Percentiles rank a stretch among this genome's conserved stretches.
Conservation (phyloP, 768 basidiomycete genomes). For the Leucosporidium scottii region DNA sequence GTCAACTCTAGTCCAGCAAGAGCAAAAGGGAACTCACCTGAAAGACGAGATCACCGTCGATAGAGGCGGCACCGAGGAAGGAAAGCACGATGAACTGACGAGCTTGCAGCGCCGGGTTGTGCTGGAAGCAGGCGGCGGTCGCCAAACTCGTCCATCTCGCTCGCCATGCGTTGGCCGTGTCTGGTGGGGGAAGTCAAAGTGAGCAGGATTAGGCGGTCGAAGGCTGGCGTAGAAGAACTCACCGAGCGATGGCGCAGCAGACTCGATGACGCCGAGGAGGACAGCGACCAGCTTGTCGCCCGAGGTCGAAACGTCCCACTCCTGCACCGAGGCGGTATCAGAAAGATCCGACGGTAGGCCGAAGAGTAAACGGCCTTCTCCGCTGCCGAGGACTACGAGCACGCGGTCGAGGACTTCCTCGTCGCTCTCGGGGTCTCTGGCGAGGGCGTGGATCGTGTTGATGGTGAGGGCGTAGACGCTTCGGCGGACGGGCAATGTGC, state of each 20-base stretch:
- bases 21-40: conserved; percentile 5
- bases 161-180: conserved; percentile 77
- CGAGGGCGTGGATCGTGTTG: conserved; percentile 69
- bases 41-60: conserved; percentile 81
- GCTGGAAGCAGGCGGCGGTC: conserved; percentile 80
- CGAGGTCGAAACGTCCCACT: neutral
- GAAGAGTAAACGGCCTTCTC: too few relatives aligned
- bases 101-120: conserved; percentile 77
- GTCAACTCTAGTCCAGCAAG: neutral
- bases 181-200: conserved; percentile 42
- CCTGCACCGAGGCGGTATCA: neutral
- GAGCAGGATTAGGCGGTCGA: neutral
- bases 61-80: conserved; percentile 68
- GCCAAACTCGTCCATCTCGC: conserved; percentile 89
- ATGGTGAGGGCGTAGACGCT: conserved; percentile 74
- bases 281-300: conserved; percentile 51
- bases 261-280: conserved; percentile 57
- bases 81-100: conserved; percentile 65
- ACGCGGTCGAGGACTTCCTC: conserved; percentile 26
- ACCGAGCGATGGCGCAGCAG: conserved; percentile 66
- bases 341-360: too few relatives aligned
- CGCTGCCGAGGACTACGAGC: too few relatives aligned
- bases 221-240: conserved; percentile 28
- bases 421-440: conserved; percentile 16
- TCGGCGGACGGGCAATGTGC: conserved; percentile 65